Base-by-base conservation (phyloP, 345 rosid species). In the Brassica carinata region DNA sequence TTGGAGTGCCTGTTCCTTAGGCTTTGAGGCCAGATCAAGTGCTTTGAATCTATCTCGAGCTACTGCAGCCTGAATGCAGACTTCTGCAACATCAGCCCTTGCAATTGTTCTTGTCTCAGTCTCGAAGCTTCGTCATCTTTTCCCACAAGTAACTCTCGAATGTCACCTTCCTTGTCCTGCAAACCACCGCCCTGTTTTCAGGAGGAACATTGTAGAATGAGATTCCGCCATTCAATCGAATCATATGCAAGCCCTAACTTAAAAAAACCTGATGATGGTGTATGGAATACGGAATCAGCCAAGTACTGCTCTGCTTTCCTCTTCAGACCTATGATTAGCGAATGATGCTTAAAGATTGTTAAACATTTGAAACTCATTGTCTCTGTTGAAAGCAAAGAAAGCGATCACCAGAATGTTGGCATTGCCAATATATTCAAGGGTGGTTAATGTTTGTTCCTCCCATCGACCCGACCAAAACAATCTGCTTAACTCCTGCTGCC, bases 361-460 rank as follows among this genome's bases (percentile, higher is more conserved):
- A 45, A 43, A 10, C 51, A 43, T 9, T 48, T 15, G 61, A 55
- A 15, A 55, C 23, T 55, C 61, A 15, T 55, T 55, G 2, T 55
- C 61, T 55, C 23, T 55, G 23, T 55, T 55, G 23, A 55, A 55
- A 55, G 3, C 8, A 55, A 55, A 15, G 23, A 53, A 53, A 55
- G 61, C n/a, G 58, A 51, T 55, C 61, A 55, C 61, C 61, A 55
- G 61, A 55, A 55, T 55, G 61, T 55, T 55, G 3, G 61, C 61
- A 55, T 55, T 55, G 23, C 61, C 61, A 55, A 55, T 55, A 55
- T 55, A 55, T 55, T 55, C 61, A 55, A 55, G 61, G 61, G 61
- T 55, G 61, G 23, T 55, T 55, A 55, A 55, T 55, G 9, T 55
- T 55, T 15, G 61, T 55, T 15, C 61, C 61, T 55, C 61, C 61